phyloP scores from a whole-genome alignment of 257 asterid species.

The Solanum sparsipilum region DNA sequence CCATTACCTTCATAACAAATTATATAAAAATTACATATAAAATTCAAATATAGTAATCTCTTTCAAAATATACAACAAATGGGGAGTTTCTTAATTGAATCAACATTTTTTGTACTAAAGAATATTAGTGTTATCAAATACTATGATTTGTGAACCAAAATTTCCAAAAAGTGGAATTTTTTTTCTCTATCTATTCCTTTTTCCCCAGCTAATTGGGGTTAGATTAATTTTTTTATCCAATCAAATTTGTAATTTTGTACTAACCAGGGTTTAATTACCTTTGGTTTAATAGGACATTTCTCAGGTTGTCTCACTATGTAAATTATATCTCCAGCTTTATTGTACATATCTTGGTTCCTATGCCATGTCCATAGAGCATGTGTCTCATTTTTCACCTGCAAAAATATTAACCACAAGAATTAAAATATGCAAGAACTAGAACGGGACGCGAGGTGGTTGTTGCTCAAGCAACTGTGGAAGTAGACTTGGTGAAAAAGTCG shows the following conservation, averaged over 20 bases:
- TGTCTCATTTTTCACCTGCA: slow-evolving; percentile 77
- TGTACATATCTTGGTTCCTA: slow-evolving; percentile 79
- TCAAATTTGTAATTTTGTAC: neutral
- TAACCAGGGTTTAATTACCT: slow-evolving; percentile 31
- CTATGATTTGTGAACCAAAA: neutral
- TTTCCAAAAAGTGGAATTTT: neutral
- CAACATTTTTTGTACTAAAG: neutral
- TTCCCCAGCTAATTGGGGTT: neutral
- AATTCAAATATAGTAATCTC: neutral
- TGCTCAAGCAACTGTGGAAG: neutral
- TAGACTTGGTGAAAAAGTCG: neutral
- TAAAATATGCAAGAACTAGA: neutral
- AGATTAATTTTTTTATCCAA: neutral
- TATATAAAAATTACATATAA: neutral
- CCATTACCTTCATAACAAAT: neutral
- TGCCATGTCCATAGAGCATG: slow-evolving; percentile 98
- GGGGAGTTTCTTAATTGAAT: neutral
- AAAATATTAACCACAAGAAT: neutral
- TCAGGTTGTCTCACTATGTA: slow-evolving; percentile 76
- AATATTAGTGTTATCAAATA: neutral
- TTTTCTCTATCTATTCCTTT: neutral
- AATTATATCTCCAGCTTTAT: slow-evolving; percentile 60
- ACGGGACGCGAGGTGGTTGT: neutral
- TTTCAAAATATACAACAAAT: neutral
- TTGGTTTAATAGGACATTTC: slow-evolving; percentile 35